Evolutionary conservation across 1,284 basidiomycete species (phyloP).

Genomic region (Sanghuangporus baumii): DNA sequence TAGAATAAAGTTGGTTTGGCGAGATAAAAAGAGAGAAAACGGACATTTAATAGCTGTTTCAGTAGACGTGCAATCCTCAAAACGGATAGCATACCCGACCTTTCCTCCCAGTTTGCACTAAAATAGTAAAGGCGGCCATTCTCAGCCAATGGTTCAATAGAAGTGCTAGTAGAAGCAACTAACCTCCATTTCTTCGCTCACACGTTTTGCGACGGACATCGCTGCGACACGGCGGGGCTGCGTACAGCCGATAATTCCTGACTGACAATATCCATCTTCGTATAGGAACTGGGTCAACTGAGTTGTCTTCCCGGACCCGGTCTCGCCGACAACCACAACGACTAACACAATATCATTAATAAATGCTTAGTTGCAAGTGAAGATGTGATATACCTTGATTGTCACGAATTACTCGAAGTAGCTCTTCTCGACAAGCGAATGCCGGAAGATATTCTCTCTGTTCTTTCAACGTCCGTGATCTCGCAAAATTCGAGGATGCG

Average conservation of each 20-base stretch:
- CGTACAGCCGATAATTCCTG: conserved; percentile 91
- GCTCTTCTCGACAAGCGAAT: conserved; percentile 94
- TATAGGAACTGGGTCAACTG: conserved; percentile 90
- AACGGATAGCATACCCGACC: conserved; percentile 96
- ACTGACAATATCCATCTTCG: conserved; percentile 89
- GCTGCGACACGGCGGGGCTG: conserved; percentile 97
- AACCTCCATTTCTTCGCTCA: conserved; percentile 91
- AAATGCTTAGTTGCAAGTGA: not conserved
- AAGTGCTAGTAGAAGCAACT: conserved; percentile 20
- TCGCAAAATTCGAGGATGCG: conserved; percentile 82
- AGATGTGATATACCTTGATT: conserved; percentile 74
- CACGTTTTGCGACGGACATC: conserved; percentile 98
- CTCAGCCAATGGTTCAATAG: not conserved
- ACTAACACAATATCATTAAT: conserved; percentile 40
- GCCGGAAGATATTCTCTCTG: conserved; percentile 97
- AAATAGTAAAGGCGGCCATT: not conserved
- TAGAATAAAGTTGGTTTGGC: not conserved
- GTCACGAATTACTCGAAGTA: conserved; percentile 87
- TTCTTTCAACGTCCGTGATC: conserved; percentile 82
- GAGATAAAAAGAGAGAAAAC: conserved; percentile 24
- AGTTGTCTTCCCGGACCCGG: conserved; percentile 93
- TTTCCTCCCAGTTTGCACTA: conserved; percentile 82
- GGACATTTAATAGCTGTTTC: conserved; percentile 94
- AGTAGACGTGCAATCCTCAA: conserved; percentile 91
- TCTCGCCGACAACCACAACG: conserved; percentile 92